Evolutionary conservation across 371 early-diverging fungal genomes (phyloP).

Genomic region (Actinomucor elegans): DNA sequence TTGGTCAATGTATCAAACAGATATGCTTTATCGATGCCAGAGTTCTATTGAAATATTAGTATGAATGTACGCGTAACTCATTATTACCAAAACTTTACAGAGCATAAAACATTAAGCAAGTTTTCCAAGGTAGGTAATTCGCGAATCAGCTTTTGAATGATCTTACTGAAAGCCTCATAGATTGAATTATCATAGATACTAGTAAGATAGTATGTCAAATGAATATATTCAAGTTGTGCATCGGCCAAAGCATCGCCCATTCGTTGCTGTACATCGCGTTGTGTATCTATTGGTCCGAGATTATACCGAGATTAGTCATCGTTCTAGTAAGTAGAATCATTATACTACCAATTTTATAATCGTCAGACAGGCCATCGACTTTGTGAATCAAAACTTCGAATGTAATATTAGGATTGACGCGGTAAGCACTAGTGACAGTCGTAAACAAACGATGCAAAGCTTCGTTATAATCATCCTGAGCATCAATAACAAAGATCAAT

Average conservation of each 20-base stretch:
- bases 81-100: too few relatives aligned
- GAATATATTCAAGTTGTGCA: constrained; percentile 78
- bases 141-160: constrained; percentile 89
- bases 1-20: constrained; percentile 88
- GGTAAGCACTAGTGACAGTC: constrained; percentile 76
- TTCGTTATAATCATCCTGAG: constrained; percentile 90
- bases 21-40: constrained; percentile 94
- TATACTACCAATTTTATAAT: constrained; percentile 90
- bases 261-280: constrained; percentile 89
- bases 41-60: constrained; percentile 80
- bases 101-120: constrained; percentile 88
- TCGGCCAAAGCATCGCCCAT: constrained; percentile 86
- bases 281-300: constrained; percentile 87
- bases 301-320: too few relatives aligned
- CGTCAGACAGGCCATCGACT: constrained; percentile 94
- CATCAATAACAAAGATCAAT: constrained; percentile 93
- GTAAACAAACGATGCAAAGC: constrained; percentile 74
- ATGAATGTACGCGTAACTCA: too few relatives aligned
- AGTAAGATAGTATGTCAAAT: constrained; percentile 85
- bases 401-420: constrained; percentile 79
- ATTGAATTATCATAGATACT: constrained; percentile 95
- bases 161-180: constrained; percentile 93
- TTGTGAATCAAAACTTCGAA: constrained; percentile 96
- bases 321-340: too few relatives aligned
- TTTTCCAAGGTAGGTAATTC: constrained; percentile 90